Evolutionary conservation across 495 filamentous ascomycete species (phyloP), one percentile per base, ranked within the genome.

Genomic region (Trichoderma erinaceum): DNA sequence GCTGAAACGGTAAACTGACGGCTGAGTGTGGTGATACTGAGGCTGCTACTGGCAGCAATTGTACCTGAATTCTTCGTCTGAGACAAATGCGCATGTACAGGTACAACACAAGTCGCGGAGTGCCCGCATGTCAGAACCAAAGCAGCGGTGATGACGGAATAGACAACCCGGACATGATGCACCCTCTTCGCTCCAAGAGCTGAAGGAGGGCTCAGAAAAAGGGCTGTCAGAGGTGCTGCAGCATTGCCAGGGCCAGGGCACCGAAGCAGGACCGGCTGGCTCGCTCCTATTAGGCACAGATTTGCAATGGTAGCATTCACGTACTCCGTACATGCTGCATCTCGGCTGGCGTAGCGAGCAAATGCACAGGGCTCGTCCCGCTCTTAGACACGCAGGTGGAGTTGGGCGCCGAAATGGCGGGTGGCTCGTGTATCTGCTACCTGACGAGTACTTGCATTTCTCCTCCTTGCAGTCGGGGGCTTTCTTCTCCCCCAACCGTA

Each of bases 301-400:
- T 15, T 48, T n/a, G 15, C 44, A 48, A 48, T 48, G 50, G 27
- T 23, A 32, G 23, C 23, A 61, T 13, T 29, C 56, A 29, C 8
- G 23, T 61, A 29, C 23, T 32, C 48, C 7, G 56, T 29, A 61
- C 56, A 18, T 29, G 56, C 48, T 10, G 48, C 48, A 52, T 52
- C 3, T 52, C 48, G 48, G 48, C 18, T 25, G 23, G 23, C 56
- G 23, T 32, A 25, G 56, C 56, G 23, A 32, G 11, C n/a, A 11
- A 23, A 61, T 61, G 56, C 56, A 61, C 56, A 15, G 56, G 56
- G 56, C 56, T 61, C 56, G 56, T 61, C 56, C 56, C 56, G 56
- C 56, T 61, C 56, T 61, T 21, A 29, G 56, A 61, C 56, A 27
- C 56, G 15, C 15, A n/a, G 21, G 50, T 25, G 56, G 50, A 23